Evolutionary conservation across 805 yeast species (phyloP).

Genomic region (Candida germanica): DNA sequence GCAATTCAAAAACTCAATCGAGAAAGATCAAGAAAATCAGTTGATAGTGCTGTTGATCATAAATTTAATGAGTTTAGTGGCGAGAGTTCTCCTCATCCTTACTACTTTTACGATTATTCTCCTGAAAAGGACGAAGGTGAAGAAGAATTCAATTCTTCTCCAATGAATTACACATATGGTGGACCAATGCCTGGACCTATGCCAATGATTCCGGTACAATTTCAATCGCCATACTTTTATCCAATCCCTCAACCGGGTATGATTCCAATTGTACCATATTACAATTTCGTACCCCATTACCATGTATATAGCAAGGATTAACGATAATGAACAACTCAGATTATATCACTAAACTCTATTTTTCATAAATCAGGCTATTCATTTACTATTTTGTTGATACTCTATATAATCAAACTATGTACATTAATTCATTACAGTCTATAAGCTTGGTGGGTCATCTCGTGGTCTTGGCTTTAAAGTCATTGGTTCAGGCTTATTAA

Average conservation of each 20-base stretch:
- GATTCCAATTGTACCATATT: constrained; percentile 6
- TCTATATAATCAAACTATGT: constrained; percentile 4
- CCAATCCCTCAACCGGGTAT: neutral
- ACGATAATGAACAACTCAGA: too few relatives aligned
- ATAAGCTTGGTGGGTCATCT: constrained; percentile 12
- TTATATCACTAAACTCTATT: too few relatives aligned
- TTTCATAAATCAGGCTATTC: constrained; percentile 1
- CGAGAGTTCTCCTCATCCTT: constrained; percentile 1
- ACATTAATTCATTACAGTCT: constrained; percentile 5
- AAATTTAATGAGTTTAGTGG: neutral
- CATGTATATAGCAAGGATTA: constrained; percentile 9
- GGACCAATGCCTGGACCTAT: neutral
- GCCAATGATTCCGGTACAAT: neutral
- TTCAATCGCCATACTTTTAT: constrained; percentile 1
- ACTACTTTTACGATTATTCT: constrained; percentile 5
- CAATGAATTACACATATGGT: constrained; percentile 1
- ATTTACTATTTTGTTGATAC: neutral
- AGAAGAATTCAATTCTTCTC: constrained; percentile 1
- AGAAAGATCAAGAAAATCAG: constrained; percentile 6
- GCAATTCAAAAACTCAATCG: constrained; percentile 34
- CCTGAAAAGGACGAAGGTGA: constrained; percentile 1
- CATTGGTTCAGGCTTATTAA: constrained; percentile 6
- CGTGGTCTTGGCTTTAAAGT: constrained; percentile 9
- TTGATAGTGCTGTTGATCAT: constrained; percentile 2
- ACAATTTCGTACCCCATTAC: constrained; percentile 3